Conservation (phyloP, 2,329 filamentous ascomycete genomes). For the Periconia sp. region DNA sequence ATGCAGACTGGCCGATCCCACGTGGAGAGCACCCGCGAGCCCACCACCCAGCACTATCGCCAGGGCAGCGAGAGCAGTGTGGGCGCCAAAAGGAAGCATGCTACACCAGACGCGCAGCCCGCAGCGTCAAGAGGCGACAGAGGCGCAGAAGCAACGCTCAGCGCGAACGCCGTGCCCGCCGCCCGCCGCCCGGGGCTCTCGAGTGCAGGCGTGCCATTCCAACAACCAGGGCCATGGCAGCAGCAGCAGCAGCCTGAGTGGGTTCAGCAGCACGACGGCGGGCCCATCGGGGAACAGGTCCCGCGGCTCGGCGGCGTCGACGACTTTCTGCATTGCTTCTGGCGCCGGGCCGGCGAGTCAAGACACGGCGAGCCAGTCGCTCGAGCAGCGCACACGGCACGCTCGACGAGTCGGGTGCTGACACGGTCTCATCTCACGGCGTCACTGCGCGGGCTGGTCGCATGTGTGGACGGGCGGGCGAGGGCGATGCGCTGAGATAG, state of each 20-base stretch:
- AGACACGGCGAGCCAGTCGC: conserved; percentile 9
- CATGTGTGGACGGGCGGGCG: too few relatives aligned
- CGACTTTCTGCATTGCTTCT: conserved; percentile 34
- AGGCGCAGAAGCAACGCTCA: conserved; percentile 29
- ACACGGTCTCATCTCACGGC: conserved; percentile 35
- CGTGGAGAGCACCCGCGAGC: conserved; percentile 19
- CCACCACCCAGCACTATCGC: neutral
- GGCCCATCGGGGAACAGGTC: conserved; percentile 40
- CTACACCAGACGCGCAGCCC: too few relatives aligned
- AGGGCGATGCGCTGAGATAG: too few relatives aligned
- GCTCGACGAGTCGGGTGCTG: conserved; percentile 23
- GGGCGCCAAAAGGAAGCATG: conserved; percentile 13
- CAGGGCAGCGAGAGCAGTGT: neutral
- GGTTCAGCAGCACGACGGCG: conserved; percentile 27
- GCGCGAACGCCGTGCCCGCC: conserved; percentile 13
- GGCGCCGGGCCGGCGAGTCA: conserved; percentile 27
- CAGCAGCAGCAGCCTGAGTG: conserved; percentile 13
- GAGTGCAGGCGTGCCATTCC: too few relatives aligned
- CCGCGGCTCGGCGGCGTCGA: conserved; percentile 32
- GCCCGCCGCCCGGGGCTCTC: conserved; percentile 7
- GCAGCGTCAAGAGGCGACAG: conserved; percentile 9
- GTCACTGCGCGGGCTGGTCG: too few relatives aligned
- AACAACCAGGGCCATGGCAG: conserved; percentile 38
- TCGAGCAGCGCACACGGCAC: conserved; percentile 11
- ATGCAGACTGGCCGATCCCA: conserved; percentile 20